phyloP scores from a whole-genome alignment of 345 rosid genomes.

The Clarkia xantiana region DNA sequence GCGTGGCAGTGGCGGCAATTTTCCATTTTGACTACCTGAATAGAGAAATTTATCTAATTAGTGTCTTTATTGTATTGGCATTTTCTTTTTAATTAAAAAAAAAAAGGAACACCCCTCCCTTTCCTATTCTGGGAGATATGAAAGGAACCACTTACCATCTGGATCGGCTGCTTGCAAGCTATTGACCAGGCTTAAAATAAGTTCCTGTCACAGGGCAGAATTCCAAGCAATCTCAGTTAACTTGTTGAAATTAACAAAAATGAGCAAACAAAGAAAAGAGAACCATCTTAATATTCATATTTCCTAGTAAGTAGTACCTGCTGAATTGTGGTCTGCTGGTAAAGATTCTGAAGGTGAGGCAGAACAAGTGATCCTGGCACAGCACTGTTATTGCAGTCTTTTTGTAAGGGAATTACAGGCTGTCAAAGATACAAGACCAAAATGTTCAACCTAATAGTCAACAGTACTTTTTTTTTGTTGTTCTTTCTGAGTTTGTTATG shows the following conservation, averaged over 20 bases:
- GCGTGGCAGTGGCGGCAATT: slow-evolving; percentile 67
- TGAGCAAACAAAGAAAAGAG: background rate
- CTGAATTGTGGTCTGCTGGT: slow-evolving; percentile 77
- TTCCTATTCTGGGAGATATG: slow-evolving; percentile 1
- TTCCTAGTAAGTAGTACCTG: slow-evolving; percentile 31
- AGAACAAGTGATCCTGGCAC: slow-evolving; percentile 29
- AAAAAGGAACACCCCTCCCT: slow-evolving; percentile 1
- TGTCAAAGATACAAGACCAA: slow-evolving; percentile 17
- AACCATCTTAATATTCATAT: background rate
- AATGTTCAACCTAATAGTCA: too few species aligned
- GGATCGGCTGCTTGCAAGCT: slow-evolving; percentile 52
- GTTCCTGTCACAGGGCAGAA: slow-evolving; percentile 43
- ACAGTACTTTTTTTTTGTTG: too few species aligned
- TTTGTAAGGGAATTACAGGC: slow-evolving; percentile 41
- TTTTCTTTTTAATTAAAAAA: background rate
- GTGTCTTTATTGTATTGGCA: too few species aligned
- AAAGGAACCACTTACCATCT: slow-evolving; percentile 44
- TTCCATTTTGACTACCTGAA: slow-evolving; percentile 69
- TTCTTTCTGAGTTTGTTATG: too few species aligned
- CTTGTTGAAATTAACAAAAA: too few species aligned
- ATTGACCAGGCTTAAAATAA: slow-evolving; percentile 47
- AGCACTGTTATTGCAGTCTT: slow-evolving; percentile 32
- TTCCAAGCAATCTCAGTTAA: slow-evolving; percentile 3
- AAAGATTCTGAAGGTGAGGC: slow-evolving; percentile 80
- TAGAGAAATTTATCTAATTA: slow-evolving; percentile 2